Conservation (phyloP, 192 early-diverging fungal genomes). For the Ambispora gerdemannii region DNA sequence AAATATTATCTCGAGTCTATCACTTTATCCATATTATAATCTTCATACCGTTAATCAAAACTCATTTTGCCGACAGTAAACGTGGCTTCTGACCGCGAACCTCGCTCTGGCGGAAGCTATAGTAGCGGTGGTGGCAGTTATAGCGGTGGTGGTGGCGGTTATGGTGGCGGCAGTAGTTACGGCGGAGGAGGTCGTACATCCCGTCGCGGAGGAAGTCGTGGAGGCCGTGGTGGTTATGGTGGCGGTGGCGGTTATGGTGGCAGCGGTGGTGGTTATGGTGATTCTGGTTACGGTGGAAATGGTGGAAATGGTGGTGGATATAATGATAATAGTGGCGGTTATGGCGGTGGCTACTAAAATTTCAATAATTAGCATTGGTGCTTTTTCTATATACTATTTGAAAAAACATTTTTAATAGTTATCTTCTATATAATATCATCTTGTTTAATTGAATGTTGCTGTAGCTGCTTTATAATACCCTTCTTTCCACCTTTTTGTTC, state of each 20-base stretch:
- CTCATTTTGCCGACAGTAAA: slow-evolving; percentile 27
- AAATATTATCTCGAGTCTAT: not conserved
- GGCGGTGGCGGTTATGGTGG: slow-evolving; percentile 28
- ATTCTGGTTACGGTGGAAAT: not conserved
- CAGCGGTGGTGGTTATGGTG: slow-evolving; percentile 32
- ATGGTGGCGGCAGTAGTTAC: slow-evolving; percentile 30
- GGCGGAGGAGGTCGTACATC: slow-evolving; percentile 37
- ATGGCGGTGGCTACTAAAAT: not conserved
- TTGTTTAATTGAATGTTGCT: too few relatives aligned
- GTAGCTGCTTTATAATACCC: too few relatives aligned
- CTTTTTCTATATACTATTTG: too few relatives aligned
- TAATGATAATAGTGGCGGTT: not conserved
- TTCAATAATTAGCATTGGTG: too few relatives aligned
- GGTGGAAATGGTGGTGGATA: not conserved
- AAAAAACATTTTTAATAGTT: too few relatives aligned
- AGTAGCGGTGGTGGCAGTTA: slow-evolving; percentile 34
- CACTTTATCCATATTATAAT: not conserved
- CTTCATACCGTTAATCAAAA: not conserved
- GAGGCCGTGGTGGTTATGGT: too few relatives aligned
- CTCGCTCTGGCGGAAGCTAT: slow-evolving; percentile 30
- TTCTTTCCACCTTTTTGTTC: too few relatives aligned
- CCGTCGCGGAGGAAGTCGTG: slow-evolving; percentile 37
- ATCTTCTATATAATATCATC: too few relatives aligned
- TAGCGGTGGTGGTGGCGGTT: slow-evolving; percentile 37
- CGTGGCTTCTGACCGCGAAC: slow-evolving; percentile 39